Evolutionary conservation across 148 eudicot genomes (phyloP).

Genomic region (Persicaria maculosa): DNA sequence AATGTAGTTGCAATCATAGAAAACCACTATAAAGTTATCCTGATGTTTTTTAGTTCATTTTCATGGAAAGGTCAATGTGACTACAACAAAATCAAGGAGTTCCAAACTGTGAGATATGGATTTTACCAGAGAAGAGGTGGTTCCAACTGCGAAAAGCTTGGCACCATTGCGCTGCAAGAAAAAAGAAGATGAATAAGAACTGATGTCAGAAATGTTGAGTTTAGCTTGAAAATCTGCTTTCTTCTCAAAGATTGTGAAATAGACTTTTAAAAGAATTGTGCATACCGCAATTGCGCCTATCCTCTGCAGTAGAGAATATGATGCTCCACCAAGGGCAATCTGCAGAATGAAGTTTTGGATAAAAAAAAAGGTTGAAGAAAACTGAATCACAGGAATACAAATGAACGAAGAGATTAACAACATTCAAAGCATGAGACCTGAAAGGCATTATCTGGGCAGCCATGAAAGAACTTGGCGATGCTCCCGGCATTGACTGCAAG

Average conservation of each 20-base stretch:
- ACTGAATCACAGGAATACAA: not conserved
- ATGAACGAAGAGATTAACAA: not conserved
- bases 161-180: constrained; percentile 73
- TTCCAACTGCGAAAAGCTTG: constrained; percentile 90
- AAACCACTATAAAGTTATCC: not conserved
- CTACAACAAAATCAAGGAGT: not conserved
- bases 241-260: not conserved
- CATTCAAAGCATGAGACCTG: constrained; percentile 41
- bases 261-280: constrained; percentile 5
- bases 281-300: constrained; percentile 85
- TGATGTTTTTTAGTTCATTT: not conserved
- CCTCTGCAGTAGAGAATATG: constrained; percentile 74
- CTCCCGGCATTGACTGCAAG: constrained; percentile 57
- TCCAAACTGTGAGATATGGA: not conserved
- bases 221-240: not conserved
- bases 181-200: not conserved
- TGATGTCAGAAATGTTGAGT: not conserved
- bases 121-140: constrained; percentile 82
- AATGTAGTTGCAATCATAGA: not conserved
- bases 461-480: constrained; percentile 63
- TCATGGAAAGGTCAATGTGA: not conserved
- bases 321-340: constrained; percentile 77
- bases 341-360: constrained; percentile 21
- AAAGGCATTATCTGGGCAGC: constrained; percentile 93
- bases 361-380: not conserved